These are phyloP conservation scores for Melampsora occidentalis DNA, from an alignment of 1,284 basidiomycete genomes.

Conservation along the genomic window DNA sequence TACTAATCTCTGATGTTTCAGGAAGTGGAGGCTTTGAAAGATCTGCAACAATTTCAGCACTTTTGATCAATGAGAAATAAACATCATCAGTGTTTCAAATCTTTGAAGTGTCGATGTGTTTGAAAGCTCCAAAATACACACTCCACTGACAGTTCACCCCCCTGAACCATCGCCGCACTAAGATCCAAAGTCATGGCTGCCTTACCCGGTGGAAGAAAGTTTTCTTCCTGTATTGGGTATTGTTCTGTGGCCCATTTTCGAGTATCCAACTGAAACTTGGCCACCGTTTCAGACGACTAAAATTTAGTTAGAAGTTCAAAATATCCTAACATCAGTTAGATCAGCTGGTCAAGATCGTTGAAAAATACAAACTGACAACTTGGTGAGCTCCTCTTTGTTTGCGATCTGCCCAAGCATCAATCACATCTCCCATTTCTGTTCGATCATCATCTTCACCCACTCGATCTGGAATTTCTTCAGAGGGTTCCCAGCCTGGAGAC, in stretches of 20 bases:
- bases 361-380: neutral
- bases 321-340: neutral
- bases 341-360: neutral
- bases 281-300: slow-evolving; percentile 8
- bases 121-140: neutral
- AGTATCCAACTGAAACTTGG: neutral
- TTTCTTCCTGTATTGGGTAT: slow-evolving; percentile 7
- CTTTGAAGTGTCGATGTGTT: neutral
- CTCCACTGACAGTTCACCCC: slow-evolving; percentile 27
- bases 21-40: slow-evolving; percentile 15
- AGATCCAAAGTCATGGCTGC: slow-evolving; percentile 9
- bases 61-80: neutral
- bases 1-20: slow-evolving; percentile 18
- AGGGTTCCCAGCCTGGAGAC: neutral
- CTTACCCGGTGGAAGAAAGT: slow-evolving; percentile 12
- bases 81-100: neutral
- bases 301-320: neutral
- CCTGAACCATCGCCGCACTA: neutral
- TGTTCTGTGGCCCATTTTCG: slow-evolving; percentile 5
- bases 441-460: neutral
- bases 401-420: slow-evolving; percentile 20
- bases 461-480: neutral
- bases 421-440: neutral
- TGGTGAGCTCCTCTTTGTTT: slow-evolving; percentile 1
- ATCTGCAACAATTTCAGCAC: slow-evolving; percentile 3